A percentile compares a stretch with the other conserved stretches of the same genome.
phyloP scores from a whole-genome alignment of 2,329 filamentous ascomycete species.

The Diaporthe helianthi region DNA sequence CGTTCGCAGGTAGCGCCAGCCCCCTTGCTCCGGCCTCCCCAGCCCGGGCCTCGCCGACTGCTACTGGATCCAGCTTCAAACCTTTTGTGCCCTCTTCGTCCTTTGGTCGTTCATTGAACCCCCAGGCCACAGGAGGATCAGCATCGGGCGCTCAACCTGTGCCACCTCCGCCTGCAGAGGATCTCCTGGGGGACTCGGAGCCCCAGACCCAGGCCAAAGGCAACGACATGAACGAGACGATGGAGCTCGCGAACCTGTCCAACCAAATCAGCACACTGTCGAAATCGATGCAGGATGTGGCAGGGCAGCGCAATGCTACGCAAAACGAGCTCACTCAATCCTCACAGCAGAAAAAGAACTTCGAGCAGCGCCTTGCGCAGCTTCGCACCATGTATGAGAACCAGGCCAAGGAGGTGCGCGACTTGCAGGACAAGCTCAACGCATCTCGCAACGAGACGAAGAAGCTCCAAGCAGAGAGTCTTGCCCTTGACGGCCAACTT shows the following conservation, averaged over 20 bases:
- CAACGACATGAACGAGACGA: slow-evolving; percentile 86
- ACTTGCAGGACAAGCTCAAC: slow-evolving; percentile 82
- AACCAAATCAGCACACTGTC: slow-evolving; percentile 92
- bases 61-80: slow-evolving; percentile 69
- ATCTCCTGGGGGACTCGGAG: slow-evolving; percentile 89
- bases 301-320: slow-evolving; percentile 77
- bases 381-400: slow-evolving; percentile 90
- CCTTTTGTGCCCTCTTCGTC: slow-evolving; percentile 92
- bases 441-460: slow-evolving; percentile 80
- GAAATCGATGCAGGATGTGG: slow-evolving; percentile 93
- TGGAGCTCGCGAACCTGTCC: slow-evolving; percentile 92
- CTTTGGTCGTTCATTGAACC: slow-evolving; percentile 83
- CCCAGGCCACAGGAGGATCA: slow-evolving; percentile 76
- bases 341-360: slow-evolving; percentile 87
- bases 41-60: slow-evolving; percentile 54
- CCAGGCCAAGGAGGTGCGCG: slow-evolving; percentile 85
- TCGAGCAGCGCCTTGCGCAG: slow-evolving; percentile 87
- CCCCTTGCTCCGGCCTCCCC: slow-evolving; percentile 60
- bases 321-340: slow-evolving; percentile 85
- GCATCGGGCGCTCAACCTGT: slow-evolving; percentile 50
- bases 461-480: slow-evolving; percentile 84
- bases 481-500: slow-evolving; percentile 80
- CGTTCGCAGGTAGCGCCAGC: slow-evolving; percentile 62
- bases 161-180: slow-evolving; percentile 59
- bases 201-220: slow-evolving; percentile 76